Percentiles rank a stretch among this genome's conserved stretches.
phyloP scores from a whole-genome alignment of 352 stramenopile species.

The Globisporangium ultimum region DNA sequence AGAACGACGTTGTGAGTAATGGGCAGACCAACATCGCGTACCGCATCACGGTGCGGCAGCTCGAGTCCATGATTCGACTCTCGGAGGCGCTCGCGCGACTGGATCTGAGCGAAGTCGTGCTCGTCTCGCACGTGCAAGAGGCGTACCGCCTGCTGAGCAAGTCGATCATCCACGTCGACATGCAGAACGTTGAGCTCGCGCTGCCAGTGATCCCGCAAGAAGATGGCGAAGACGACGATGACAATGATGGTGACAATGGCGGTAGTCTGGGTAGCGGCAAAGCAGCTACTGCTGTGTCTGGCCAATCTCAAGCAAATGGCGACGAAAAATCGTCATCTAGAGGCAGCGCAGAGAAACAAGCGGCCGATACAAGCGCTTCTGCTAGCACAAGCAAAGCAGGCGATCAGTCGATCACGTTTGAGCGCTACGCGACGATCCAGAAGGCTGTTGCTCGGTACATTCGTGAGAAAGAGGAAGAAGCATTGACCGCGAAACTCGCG shows the following conservation, averaged over 20 bases:
- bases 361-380: background rate
- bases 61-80: constrained; percentile 98
- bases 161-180: constrained; percentile 99
- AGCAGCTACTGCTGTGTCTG: background rate
- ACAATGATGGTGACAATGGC: constrained; percentile 8
- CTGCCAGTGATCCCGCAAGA: constrained; percentile 35
- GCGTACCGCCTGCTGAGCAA: constrained; percentile 97
- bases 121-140: constrained; percentile 92
- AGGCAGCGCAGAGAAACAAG: background rate
- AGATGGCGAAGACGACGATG: constrained; percentile 33
- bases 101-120: constrained; percentile 92
- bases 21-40: constrained; percentile 96
- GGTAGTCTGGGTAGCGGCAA: constrained; percentile 1
- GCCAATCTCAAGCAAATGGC: too few relatives aligned
- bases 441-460: constrained; percentile 77
- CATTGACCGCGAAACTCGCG: constrained; percentile 41
- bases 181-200: constrained; percentile 94
- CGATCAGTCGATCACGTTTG: constrained; percentile 65
- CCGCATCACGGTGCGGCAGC: constrained; percentile 98
- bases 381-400: constrained; percentile 11
- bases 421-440: constrained; percentile 80
- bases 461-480: constrained; percentile 74
- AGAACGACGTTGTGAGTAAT: constrained; percentile 93
- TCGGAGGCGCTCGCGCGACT: constrained; percentile 95
- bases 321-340: background rate